phyloP scores from a whole-genome alignment of 73 alveolate genomes.

The Tetrahymena borealis region DNA sequence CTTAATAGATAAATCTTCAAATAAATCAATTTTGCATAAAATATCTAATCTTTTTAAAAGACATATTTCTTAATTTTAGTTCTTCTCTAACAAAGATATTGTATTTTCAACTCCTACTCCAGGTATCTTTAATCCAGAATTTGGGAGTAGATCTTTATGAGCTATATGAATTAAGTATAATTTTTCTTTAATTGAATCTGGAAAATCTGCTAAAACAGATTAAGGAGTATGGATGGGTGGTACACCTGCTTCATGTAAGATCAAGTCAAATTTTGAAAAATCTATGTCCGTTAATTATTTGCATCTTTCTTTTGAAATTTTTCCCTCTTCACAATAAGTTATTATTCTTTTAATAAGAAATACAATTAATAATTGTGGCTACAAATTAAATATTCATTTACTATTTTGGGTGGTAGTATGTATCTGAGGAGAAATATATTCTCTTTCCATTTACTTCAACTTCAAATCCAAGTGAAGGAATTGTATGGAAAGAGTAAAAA shows the following conservation, averaged over 20 bases:
- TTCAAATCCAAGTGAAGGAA: slow-evolving; percentile 21
- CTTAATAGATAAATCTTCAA: slow-evolving; percentile 9
- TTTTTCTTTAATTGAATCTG: slow-evolving; percentile 17
- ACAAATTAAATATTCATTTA: not conserved
- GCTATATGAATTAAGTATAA: slow-evolving; percentile 18
- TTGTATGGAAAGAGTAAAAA: slow-evolving; percentile 19
- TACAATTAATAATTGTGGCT: not conserved
- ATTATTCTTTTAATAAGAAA: not conserved
- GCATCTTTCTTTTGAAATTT: slow-evolving; percentile 5
- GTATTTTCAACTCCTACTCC: slow-evolving; percentile 24
- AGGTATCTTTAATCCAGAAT: slow-evolving; percentile 21
- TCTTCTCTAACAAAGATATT: not conserved
- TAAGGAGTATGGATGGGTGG: slow-evolving; percentile 41
- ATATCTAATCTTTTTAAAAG: slow-evolving; percentile 6
- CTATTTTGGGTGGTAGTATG: slow-evolving; percentile 17
- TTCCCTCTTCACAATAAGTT: not conserved
- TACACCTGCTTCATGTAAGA: slow-evolving; percentile 35
- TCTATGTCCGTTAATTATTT: not conserved
- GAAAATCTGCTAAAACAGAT: not conserved
- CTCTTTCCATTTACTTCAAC: slow-evolving; percentile 3
- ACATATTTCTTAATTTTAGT: not conserved
- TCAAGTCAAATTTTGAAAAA: not conserved
- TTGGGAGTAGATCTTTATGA: slow-evolving; percentile 17
- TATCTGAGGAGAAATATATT: slow-evolving; percentile 22
- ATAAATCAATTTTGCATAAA: slow-evolving; percentile 11